These are phyloP conservation scores for Pisolithus tinctorius DNA, from an alignment of 768 basidiomycete genomes.

Conservation along the genomic window DNA sequence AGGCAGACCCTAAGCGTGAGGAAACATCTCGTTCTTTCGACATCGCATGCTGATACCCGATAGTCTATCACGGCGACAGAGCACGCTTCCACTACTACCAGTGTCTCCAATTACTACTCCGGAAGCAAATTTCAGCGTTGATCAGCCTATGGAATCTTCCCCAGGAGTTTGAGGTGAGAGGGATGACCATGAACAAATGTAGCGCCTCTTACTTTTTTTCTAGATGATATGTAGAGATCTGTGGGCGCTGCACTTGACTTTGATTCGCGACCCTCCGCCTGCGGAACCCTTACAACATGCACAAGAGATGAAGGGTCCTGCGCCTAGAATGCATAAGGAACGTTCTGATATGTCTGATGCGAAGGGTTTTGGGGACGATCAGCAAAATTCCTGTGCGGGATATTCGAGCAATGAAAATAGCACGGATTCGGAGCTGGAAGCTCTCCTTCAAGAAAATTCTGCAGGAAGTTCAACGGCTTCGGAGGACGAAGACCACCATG, in stretches of 20 bases:
- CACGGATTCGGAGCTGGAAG: constrained; percentile 30
- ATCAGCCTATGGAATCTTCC: constrained; percentile 64
- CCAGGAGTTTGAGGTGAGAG: constrained; percentile 65
- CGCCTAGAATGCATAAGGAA: background rate
- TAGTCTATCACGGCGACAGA: constrained; percentile 81
- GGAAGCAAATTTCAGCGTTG: constrained; percentile 67
- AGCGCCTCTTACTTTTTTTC: constrained; percentile 3
- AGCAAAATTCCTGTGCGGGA: constrained; percentile 7
- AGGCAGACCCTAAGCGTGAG: constrained; percentile 56
- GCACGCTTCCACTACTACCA: constrained; percentile 79
- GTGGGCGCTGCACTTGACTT: constrained; percentile 70
- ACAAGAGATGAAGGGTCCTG: constrained; percentile 27
- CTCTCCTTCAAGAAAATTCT: constrained; percentile 34
- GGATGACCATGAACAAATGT: background rate
- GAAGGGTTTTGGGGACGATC: constrained; percentile 4
- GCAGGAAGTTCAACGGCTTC: constrained; percentile 25
- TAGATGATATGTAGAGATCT: constrained; percentile 72
- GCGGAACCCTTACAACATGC: constrained; percentile 51
- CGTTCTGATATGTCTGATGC: constrained; percentile 12
- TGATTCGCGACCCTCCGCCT: constrained; percentile 53
- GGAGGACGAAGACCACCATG: constrained; percentile 3
- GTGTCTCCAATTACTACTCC: constrained; percentile 73
- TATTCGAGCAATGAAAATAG: constrained; percentile 18
- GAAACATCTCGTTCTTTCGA: background rate
- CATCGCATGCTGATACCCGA: background rate